Percentiles rank a stretch among this genome's conserved stretches.
phyloP scores from a whole-genome alignment of 2,329 filamentous ascomycete genomes.

The Colletotrichum sp. region DNA sequence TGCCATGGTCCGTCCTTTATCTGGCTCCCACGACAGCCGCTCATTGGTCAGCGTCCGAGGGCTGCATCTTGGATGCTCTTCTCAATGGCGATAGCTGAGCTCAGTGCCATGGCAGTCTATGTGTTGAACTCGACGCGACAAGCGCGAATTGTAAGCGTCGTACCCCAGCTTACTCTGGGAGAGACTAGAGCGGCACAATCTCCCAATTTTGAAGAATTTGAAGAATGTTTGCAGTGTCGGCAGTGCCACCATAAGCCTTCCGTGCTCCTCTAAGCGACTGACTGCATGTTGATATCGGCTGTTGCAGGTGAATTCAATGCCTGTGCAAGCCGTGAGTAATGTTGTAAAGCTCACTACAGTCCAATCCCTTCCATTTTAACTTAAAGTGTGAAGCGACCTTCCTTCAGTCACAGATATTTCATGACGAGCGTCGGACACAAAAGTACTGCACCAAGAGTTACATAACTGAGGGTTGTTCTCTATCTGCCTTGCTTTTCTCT shows the following conservation, averaged over 20 bases:
- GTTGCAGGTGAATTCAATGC: not conserved
- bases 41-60: not conserved
- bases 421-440: not conserved
- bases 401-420: not conserved
- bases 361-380: not conserved
- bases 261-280: not conserved
- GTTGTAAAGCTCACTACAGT: not conserved
- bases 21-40: not conserved
- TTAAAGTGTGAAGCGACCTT: not conserved
- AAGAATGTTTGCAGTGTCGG: not conserved
- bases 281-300: not conserved
- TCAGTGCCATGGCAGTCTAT: not conserved
- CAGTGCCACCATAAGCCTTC: not conserved
- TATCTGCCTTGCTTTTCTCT: too few relatives aligned
- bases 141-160: not conserved
- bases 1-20: not conserved
- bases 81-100: not conserved
- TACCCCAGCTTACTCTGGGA: not conserved
- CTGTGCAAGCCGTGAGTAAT: not conserved
- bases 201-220: not conserved
- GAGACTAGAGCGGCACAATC: not conserved
- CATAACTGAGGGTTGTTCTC: not conserved
- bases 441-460: not conserved
- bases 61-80: not conserved
- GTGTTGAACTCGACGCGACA: not conserved